Evolutionary conservation across 176 grass and related monocot genomes (phyloP), one percentile per base, ranked within the genome.

Genomic region (Hsuehochloa calcarea): DNA sequence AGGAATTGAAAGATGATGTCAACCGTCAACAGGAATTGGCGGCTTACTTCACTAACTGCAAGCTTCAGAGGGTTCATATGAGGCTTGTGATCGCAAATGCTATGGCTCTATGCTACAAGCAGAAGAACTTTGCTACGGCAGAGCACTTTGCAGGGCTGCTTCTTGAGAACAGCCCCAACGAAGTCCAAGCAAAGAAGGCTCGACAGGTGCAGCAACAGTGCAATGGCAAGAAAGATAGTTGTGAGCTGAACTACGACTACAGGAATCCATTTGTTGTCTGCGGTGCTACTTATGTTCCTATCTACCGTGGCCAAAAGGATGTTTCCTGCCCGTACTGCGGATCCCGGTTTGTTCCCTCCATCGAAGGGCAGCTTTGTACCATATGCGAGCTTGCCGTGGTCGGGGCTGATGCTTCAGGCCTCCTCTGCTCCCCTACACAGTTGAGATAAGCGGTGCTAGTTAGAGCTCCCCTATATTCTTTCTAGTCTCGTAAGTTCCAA

Each of bases 41-140:
- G 5, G 96, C 96, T 14, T 98, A 98, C 81, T 98, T 98, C 82
- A 95, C 96, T 27, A 98, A 98, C 84, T 95, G 96, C 78, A 98
- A 98, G 62, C 91, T 98, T 76, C 96, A 98, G 79, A 94, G 88
- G 79, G 78, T 98, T 76, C 96, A 98, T 82, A 91, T 92, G 88
- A 88, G 91, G 35, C 96, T 98, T 12, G 96, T 94, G 68, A 90
- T 98, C 38, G 68, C 77, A 0, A 95, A 78, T 16, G 96, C 96
- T 56, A 98, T 98, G 96, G 72, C 44, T 37, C 90, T 89, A 27
- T 98, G 91, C 85, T 98, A 79, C 86, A 94, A 88, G 63, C 89
- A 90, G 25, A 86, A 79, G 74, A 98, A 94, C 66, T 95, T 72
- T 25, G 89, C 91, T 22, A 94, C 96, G 12, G 91, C 96, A 15